Evolutionary conservation across 208 protist species (phyloP).

Genomic region (Trypanosoma scelopori): DNA sequence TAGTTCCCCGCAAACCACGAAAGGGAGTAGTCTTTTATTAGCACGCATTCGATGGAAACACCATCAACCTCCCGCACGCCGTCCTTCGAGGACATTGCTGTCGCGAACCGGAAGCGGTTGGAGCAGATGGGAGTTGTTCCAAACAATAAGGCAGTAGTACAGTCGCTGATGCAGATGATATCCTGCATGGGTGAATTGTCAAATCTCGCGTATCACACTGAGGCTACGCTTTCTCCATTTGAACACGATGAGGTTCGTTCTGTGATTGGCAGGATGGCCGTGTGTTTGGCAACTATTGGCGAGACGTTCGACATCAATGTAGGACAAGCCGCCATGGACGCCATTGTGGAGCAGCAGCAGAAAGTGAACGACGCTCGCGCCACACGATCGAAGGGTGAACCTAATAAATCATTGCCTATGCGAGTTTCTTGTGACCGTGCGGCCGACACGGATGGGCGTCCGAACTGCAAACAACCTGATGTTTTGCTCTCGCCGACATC

Average conservation of each 20-base stretch:
- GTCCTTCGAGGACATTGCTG: conserved; percentile 53
- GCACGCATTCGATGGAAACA: conserved; percentile 19
- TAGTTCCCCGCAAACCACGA: not conserved
- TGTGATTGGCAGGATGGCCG: conserved; percentile 55
- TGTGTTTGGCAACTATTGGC: conserved; percentile 58
- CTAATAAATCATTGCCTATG: conserved; percentile 4
- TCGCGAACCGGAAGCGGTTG: conserved; percentile 50
- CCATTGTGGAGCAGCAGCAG: conserved; percentile 28
- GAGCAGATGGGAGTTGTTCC: conserved; percentile 32
- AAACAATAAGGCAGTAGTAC: conserved; percentile 38
- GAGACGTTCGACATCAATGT: conserved; percentile 61
- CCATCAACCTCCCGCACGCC: not conserved
- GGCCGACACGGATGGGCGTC: not conserved
- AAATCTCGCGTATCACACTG: conserved; percentile 43
- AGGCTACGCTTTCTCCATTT: conserved; percentile 62
- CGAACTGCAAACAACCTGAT: conserved; percentile 3
- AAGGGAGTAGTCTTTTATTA: not conserved
- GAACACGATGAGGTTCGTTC: conserved; percentile 59
- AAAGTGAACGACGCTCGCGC: conserved; percentile 31
- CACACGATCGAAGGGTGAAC: not conserved
- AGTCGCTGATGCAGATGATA: conserved; percentile 75
- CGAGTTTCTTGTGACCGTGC: not conserved
- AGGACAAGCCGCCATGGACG: conserved; percentile 44
- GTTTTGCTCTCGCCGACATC: conserved; percentile 35
- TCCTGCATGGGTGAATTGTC: conserved; percentile 70